Evolutionary conservation across 352 stramenopile species (phyloP), one percentile per base, ranked within the genome.

Genomic region (Globisporangium rhizosaccharum): DNA sequence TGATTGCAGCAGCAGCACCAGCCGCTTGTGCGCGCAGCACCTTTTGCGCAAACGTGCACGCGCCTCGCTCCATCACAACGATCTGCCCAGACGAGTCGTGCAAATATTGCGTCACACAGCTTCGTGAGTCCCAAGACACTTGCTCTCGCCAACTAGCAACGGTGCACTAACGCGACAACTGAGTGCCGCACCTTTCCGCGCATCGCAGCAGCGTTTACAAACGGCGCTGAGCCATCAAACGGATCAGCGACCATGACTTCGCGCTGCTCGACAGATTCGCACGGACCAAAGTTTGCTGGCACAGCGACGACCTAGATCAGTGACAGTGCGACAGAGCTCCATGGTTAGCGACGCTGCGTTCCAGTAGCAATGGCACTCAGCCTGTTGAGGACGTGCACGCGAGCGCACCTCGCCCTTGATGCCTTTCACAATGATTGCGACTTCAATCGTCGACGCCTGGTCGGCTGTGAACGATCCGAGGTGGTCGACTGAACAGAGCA

Each of bases 241-340:
- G 80, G 83, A 18, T 87, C 72, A 3, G 75, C 83, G 7, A 89
- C 53, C 3, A 83, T 65, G 1, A 90, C 37, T 17, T 60, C 58
- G 10, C 59, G 59, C 11, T 75, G 59, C 28, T 69, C 57, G 9
- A 92, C 59, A 3, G 82, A 82, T 49, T 86, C 68, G 39, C 79
- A 90, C 15, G 80, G 80, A n/a, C 79, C 79, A 68, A 92, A 92
- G 60, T 90, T 89, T 14, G 72, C 82, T 1, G 82, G 78, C 18
- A 90, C 61, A 11, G 79, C 76, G 28, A 92, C 73, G 25, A 90
- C 82, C 82, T 92, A 28, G 12, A 1, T 6, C 33, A 55, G 28
- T 20, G 30, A 23, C 28, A 36, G 3, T 33, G 12, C 18, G 23
- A 17, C 9, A 28, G 2, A 20, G 41, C 50, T 15, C 15, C 10